Evolutionary conservation across 2,329 filamentous ascomycete species (phyloP).

Genomic region (Aureobasidium pullulans): DNA sequence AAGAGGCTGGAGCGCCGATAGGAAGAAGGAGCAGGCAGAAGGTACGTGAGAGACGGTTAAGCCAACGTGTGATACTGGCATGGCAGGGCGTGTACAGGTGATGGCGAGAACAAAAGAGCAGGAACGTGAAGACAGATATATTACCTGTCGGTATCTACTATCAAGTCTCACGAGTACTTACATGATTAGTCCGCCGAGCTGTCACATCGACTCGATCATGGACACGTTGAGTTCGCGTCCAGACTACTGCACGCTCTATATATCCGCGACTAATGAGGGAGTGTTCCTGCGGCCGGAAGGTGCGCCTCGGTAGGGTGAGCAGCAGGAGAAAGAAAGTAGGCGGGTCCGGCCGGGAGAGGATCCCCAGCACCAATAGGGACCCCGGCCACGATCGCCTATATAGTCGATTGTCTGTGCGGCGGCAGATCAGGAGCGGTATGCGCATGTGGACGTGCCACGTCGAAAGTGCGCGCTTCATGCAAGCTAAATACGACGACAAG

Average conservation of each 20-base stretch:
- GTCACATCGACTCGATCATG: constrained; percentile 6
- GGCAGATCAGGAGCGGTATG: constrained; percentile 13
- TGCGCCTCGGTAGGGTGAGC: neutral
- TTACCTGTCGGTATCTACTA: neutral
- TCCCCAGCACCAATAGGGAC: neutral
- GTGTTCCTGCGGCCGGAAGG: constrained; percentile 1
- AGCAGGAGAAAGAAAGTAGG: neutral
- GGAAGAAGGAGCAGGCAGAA: constrained; percentile 75
- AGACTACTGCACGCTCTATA: constrained; percentile 11
- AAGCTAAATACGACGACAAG: constrained; percentile 4
- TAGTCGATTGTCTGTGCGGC: constrained; percentile 6
- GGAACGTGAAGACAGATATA: neutral
- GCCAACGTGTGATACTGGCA: constrained; percentile 57
- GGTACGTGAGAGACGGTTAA: constrained; percentile 70
- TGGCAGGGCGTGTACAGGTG: constrained; percentile 24
- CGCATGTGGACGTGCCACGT: constrained; percentile 12
- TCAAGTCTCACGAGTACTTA: neutral
- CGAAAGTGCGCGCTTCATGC: constrained; percentile 3
- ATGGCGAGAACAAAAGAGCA: neutral
- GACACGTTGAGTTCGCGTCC: constrained; percentile 4
- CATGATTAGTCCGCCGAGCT: neutral
- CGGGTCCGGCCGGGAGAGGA: neutral
- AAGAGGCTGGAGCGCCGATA: constrained; percentile 68
- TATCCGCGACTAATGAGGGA: neutral
- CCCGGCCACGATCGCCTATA: neutral